Conservation (phyloP, 2,329 filamentous ascomycete genomes). For the Drechslerella dactyloides region DNA sequence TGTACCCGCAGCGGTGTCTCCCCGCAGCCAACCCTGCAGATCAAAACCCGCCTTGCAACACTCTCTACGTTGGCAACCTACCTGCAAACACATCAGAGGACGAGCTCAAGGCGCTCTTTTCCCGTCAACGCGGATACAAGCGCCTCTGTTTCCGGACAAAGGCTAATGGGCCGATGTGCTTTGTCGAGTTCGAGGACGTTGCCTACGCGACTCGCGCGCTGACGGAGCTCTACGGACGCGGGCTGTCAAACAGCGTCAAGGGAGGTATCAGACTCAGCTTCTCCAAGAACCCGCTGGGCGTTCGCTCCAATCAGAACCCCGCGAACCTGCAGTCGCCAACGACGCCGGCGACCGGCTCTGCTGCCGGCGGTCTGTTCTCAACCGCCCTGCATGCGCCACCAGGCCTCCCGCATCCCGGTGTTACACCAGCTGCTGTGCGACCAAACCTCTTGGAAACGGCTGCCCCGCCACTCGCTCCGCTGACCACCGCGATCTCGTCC, state of each 20-base stretch:
- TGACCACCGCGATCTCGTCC: slow-evolving; percentile 30
- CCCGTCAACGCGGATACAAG: slow-evolving; percentile 92
- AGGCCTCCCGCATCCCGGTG: slow-evolving; percentile 47
- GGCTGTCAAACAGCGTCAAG: slow-evolving; percentile 88
- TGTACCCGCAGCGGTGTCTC: slow-evolving; percentile 57
- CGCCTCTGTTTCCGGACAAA: slow-evolving; percentile 93
- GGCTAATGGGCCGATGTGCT: slow-evolving; percentile 96
- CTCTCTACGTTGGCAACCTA: slow-evolving; percentile 95
- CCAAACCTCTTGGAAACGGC: slow-evolving; percentile 26
- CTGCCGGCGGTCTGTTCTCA: slow-evolving; percentile 33
- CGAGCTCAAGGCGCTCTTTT: slow-evolving; percentile 91
- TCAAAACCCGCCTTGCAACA: slow-evolving; percentile 97
- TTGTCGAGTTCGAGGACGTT: slow-evolving; percentile 96
- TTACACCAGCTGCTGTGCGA: slow-evolving; percentile 40
- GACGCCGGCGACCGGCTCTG: slow-evolving; percentile 28
- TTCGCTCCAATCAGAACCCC: slow-evolving; percentile 69
- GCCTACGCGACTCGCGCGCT: slow-evolving; percentile 90
- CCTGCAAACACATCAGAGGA: slow-evolving; percentile 92
- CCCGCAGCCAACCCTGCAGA: slow-evolving; percentile 92
- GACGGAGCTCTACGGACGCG: slow-evolving; percentile 84
- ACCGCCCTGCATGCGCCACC: slow-evolving; percentile 50
- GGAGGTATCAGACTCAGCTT: slow-evolving; percentile 95
- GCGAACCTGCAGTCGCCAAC: slow-evolving; percentile 56
- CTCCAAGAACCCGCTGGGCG: slow-evolving; percentile 94
- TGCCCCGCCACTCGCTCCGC: slow-evolving; percentile 25